phyloP scores from a whole-genome alignment of 192 early-diverging fungal species.

The Paraglomus brasilianum region DNA sequence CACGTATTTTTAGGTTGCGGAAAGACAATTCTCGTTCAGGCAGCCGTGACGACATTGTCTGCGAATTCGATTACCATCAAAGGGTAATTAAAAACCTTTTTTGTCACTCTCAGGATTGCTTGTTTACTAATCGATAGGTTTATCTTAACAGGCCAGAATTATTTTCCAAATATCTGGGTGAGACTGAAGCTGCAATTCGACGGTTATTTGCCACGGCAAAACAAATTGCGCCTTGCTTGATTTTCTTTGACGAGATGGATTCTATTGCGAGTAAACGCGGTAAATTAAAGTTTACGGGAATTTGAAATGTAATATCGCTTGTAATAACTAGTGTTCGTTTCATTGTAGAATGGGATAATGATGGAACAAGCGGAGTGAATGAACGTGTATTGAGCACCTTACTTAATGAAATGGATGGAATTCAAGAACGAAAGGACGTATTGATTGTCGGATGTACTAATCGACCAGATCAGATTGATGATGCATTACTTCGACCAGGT shows the following conservation, averaged over 20 bases:
- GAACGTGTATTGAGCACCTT: constrained; percentile 90
- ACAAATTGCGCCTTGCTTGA: constrained; percentile 81
- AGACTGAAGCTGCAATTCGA: constrained; percentile 83
- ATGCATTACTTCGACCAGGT: constrained; percentile 74
- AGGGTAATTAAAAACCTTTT: constrained; percentile 82
- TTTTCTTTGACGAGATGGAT: constrained; percentile 97
- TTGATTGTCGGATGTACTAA: constrained; percentile 94
- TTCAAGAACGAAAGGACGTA: constrained; percentile 79
- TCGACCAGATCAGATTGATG: constrained; percentile 83
- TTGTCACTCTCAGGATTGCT: constrained; percentile 74
- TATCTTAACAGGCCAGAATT: constrained; percentile 81
- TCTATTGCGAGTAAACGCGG: constrained; percentile 83
- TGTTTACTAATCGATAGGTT: constrained; percentile 78
- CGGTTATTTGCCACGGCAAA: constrained; percentile 81
- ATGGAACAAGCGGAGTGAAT: constrained; percentile 72
- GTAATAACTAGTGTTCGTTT: not conserved
- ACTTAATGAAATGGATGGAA: constrained; percentile 98
- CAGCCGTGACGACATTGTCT: constrained; percentile 68
- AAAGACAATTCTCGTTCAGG: constrained; percentile 82
- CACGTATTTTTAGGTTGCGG: constrained; percentile 69
- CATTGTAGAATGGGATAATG: constrained; percentile 47
- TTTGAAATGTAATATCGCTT: not conserved
- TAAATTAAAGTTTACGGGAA: constrained; percentile 23
- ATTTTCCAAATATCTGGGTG: constrained; percentile 95
- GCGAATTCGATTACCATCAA: constrained; percentile 87